phyloP scores from a whole-genome alignment of 371 early-diverging fungal genomes.

The Mortierella sp. region DNA sequence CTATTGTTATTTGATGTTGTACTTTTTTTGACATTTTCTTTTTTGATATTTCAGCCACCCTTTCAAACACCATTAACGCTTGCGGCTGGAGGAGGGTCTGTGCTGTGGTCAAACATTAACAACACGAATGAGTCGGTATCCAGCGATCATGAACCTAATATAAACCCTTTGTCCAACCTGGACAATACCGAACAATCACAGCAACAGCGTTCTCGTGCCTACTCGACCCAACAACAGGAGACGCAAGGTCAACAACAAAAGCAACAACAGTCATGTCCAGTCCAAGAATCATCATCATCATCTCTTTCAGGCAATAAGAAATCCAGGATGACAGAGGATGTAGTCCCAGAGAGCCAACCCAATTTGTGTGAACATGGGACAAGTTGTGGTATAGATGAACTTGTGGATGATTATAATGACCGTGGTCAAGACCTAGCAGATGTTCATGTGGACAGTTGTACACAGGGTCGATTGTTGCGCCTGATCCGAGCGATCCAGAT shows the following conservation, averaged over 20 bases:
- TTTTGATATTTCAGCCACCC: conserved; percentile 26
- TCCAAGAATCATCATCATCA: not conserved
- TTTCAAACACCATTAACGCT: conserved; percentile 56
- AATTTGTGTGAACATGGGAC: not conserved
- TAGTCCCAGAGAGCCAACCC: not conserved
- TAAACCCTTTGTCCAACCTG: not conserved
- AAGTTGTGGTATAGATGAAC: not conserved
- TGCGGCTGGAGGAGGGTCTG: conserved; percentile 49
- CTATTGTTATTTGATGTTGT: too few relatives aligned
- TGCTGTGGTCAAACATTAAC: conserved; percentile 29
- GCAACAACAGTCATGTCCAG: conserved; percentile 5
- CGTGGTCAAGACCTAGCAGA: conserved; percentile 2
- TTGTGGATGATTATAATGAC: not conserved
- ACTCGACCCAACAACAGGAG: not conserved
- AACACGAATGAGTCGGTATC: conserved; percentile 1
- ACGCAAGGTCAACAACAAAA: conserved; percentile 3
- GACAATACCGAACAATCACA: not conserved
- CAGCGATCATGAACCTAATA: not conserved
- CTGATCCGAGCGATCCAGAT: conserved; percentile 47
- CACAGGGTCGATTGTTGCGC: conserved; percentile 42
- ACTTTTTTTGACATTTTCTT: not conserved
- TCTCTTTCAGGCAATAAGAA: not conserved
- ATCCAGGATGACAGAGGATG: not conserved
- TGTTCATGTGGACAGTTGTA: conserved; percentile 17
- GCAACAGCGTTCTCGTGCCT: not conserved